Percentiles rank a stretch among this genome's conserved stretches.
These are phyloP conservation scores for Diplodia mutila DNA, from an alignment of 2,329 filamentous ascomycete genomes.

Conservation along the genomic window DNA sequence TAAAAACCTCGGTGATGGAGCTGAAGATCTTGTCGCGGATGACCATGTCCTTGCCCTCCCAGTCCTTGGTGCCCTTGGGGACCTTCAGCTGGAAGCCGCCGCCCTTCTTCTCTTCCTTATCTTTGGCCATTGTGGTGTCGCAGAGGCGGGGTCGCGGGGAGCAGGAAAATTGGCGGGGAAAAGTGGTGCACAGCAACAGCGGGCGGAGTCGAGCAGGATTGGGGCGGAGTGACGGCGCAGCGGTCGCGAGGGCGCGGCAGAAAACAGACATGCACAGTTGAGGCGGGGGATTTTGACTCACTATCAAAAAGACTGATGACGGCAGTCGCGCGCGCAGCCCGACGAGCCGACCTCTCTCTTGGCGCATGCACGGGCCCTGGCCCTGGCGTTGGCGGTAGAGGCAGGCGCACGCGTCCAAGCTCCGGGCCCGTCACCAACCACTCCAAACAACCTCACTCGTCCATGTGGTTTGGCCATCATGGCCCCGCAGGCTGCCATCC, in stretches of 20 bases:
- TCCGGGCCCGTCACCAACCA: neutral
- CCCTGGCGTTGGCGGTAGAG: no score
- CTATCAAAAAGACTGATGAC: constrained; percentile 7
- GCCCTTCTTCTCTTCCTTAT: constrained; percentile 42
- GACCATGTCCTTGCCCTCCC: constrained; percentile 76
- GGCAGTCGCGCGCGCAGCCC: neutral
- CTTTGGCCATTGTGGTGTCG: constrained; percentile 51
- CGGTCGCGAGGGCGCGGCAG: constrained; percentile 22
- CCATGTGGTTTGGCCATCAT: constrained; percentile 49
- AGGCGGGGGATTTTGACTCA: constrained; percentile 22
- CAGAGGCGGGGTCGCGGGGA: constrained; percentile 8
- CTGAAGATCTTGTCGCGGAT: constrained; percentile 80
- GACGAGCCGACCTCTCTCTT: constrained; percentile 3
- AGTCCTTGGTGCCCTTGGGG: constrained; percentile 90
- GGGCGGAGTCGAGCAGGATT: neutral
- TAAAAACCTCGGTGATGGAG: constrained; percentile 77
- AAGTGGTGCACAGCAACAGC: neutral
- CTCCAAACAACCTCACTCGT: constrained; percentile 5
- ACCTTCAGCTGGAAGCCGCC: constrained; percentile 73
- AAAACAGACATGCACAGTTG: constrained; percentile 25
- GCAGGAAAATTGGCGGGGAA: neutral
- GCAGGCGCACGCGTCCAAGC: constrained; percentile 1
- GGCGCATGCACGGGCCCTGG: constrained; percentile 4
- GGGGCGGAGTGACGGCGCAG: constrained; percentile 11
- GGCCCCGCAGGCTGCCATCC: constrained; percentile 72